Evolutionary conservation across 257 asterid genomes (phyloP), one percentile per base, ranked within the genome.

Genomic region (Mitragyna speciosa): DNA sequence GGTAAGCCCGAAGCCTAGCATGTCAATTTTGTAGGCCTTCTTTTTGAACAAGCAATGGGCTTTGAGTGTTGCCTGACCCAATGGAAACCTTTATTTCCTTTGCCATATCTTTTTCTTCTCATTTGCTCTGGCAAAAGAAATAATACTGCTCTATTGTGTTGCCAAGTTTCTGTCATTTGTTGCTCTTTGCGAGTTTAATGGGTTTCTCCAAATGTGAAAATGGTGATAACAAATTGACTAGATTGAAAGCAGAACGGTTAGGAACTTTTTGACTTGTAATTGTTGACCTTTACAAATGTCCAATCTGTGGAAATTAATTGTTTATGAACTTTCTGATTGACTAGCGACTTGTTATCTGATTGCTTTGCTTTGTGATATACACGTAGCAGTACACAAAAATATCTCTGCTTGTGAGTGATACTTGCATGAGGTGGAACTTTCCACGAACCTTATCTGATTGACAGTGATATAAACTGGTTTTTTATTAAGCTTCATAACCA

Each of bases 1-100:
- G 97, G 99, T 95, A 89, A 90, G 94, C 71, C 78, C 73, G 78
- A 75, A 70, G 83, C 30, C 76, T 73, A 56, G 82, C 30, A 64
- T 61, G 74, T 78, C 31, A 63, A 68, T 72, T 54, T 77, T 69
- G 20, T 51, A 11, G 45, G 76, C 74, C 70, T 52, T 71, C 52
- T 28, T 80, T 69, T 30, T 56, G 43, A 28, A 73, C 47, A 49
- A 67, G 11, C 48, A 48, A 12, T 30, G 15, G 61, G 41, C 2
- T n/a, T 28, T 10, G 28, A 20, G 31, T 20, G 16, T 64, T 73
- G 30, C 16, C 58, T 74, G 43, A 1, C 14, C 33, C 33, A 54
- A 20, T 67, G 47, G 48, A 36, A 67, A 67, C 39, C 45, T 4
- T 67, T 67, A 4, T 17, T 20, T 12, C 71, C 71, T 68, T 68